phyloP scores from a whole-genome alignment of 192 early-diverging fungal genomes.

The Backusella liffmaniae region DNA sequence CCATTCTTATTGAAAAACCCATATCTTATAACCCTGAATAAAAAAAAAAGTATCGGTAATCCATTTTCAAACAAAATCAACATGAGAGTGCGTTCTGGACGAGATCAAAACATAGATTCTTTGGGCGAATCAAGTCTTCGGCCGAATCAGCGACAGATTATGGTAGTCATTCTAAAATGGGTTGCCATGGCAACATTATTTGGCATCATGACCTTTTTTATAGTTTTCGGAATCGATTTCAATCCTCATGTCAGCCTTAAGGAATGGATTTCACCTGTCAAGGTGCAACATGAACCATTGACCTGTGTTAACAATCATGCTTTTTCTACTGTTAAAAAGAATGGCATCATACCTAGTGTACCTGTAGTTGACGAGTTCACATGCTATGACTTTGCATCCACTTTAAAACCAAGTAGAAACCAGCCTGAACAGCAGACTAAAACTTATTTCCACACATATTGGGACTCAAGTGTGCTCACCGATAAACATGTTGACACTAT shows the following conservation, averaged over 20 bases:
- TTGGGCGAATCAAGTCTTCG: not conserved
- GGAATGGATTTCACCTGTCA: not conserved
- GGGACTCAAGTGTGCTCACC: conserved; percentile 3
- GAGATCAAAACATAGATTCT: not conserved
- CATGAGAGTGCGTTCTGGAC: not conserved
- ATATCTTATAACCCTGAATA: too few species aligned
- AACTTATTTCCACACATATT: conserved; percentile 10
- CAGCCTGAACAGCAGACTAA: not conserved
- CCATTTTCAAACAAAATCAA: not conserved
- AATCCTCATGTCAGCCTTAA: conserved; percentile 3
- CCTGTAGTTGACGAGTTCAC: not conserved
- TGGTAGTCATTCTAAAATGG: not conserved
- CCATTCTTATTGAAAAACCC: too few species aligned
- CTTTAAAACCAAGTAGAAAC: not conserved
- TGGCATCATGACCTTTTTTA: not conserved
- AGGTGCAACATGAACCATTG: not conserved
- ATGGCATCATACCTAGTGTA: conserved; percentile 4
- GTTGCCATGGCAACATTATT: not conserved
- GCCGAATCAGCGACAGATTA: not conserved
- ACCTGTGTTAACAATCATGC: not conserved
- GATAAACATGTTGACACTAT: conserved; percentile 18
- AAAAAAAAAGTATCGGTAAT: not conserved
- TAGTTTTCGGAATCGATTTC: conserved; percentile 4
- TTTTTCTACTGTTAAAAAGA: not conserved
- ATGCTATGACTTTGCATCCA: conserved; percentile 8